These are phyloP conservation scores for Pyrenochaeta sp. DNA, from an alignment of 2,329 filamentous ascomycete genomes.

Conservation along the genomic window DNA sequence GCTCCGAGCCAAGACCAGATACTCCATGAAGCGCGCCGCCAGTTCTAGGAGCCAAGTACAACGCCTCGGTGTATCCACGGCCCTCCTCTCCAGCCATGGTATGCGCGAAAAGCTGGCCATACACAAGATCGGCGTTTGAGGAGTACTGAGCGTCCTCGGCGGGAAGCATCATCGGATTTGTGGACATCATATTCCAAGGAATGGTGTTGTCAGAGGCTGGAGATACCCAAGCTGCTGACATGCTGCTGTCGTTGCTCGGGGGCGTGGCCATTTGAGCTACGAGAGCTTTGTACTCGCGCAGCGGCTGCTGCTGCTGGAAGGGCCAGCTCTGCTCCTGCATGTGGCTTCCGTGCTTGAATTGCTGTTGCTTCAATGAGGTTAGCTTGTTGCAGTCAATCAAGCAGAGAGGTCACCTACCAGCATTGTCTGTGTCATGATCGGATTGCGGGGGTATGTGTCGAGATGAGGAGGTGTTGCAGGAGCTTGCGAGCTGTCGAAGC, in stretches of 20 bases:
- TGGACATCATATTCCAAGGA: too few species aligned
- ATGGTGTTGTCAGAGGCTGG: too few species aligned
- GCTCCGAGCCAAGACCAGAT: slow-evolving; percentile 10
- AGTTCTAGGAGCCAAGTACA: slow-evolving; percentile 5
- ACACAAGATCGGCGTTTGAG: slow-evolving; percentile 12
- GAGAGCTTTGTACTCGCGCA: slow-evolving; percentile 7
- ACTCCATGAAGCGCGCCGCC: slow-evolving; percentile 3
- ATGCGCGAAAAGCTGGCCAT: slow-evolving; percentile 11
- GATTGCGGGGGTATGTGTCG: neutral
- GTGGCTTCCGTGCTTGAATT: slow-evolving; percentile 9
- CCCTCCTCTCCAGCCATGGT: slow-evolving; percentile 8
- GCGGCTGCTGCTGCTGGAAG: slow-evolving; percentile 8
- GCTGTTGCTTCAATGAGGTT: slow-evolving; percentile 14
- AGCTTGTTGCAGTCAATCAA: neutral
- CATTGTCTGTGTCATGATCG: slow-evolving; percentile 22
- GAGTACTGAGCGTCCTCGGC: slow-evolving; percentile 12
- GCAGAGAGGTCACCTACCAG: slow-evolving; percentile 16
- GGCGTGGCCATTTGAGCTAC: neutral
- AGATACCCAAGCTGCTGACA: too few species aligned
- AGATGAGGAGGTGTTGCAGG: slow-evolving; percentile 1
- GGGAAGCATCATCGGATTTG: too few species aligned
- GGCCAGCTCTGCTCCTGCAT: slow-evolving; percentile 13
- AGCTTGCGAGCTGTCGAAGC: slow-evolving; percentile 1
- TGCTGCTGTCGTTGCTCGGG: too few species aligned
- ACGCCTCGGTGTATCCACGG: neutral